phyloP scores from a whole-genome alignment of 2,329 filamentous ascomycete genomes.

The Ophiostoma sp. region DNA sequence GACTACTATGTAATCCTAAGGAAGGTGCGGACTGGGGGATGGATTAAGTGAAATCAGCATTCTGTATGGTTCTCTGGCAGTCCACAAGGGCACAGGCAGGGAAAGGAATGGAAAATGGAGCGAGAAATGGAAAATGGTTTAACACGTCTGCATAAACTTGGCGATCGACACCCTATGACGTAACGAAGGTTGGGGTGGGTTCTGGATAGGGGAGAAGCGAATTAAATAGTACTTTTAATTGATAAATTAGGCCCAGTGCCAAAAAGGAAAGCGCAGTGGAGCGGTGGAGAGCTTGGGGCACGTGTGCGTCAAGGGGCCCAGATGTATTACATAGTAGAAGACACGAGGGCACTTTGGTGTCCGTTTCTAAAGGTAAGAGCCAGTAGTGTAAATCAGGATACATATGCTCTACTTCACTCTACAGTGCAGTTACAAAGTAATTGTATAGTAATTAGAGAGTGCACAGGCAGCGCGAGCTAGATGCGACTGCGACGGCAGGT shows the following conservation, averaged over 20 bases:
- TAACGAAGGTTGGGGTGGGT: slow-evolving; percentile 18
- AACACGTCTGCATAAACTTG: slow-evolving; percentile 19
- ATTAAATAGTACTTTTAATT: neutral
- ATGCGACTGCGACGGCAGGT: neutral
- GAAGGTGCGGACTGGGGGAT: slow-evolving; percentile 4
- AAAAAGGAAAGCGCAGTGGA: slow-evolving; percentile 2
- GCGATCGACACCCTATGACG: slow-evolving; percentile 26
- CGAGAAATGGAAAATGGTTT: neutral
- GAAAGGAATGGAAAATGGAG: neutral
- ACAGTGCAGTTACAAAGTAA: too few relatives aligned
- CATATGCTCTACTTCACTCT: too few relatives aligned
- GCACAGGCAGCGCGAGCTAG: neutral
- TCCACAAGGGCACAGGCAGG: slow-evolving; percentile 2
- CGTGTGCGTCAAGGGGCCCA: neutral
- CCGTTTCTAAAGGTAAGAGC: too few relatives aligned
- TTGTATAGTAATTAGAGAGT: too few relatives aligned
- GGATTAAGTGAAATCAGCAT: neutral
- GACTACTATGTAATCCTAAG: neutral
- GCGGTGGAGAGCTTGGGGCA: slow-evolving; percentile 12
- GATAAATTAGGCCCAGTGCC: neutral
- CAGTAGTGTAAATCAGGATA: too few relatives aligned
- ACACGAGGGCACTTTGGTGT: neutral
- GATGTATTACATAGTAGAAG: neutral
- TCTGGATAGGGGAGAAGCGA: slow-evolving; percentile 2
- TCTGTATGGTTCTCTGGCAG: neutral